Evolutionary conservation across 208 protist species (phyloP).

Genomic region (Leishmania tarentolae): DNA sequence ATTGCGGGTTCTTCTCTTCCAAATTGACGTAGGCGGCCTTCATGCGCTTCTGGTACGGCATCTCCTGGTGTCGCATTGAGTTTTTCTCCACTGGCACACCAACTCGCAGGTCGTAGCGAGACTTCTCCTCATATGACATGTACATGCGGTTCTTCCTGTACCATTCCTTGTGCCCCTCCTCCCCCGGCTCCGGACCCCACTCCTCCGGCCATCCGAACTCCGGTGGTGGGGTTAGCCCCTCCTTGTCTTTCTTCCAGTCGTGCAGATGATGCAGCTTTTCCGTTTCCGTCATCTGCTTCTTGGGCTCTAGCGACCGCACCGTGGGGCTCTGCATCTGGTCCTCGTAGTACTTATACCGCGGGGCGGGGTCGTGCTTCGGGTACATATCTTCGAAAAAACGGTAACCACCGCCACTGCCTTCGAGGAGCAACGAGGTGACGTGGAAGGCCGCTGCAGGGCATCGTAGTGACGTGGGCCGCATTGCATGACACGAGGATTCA

Average conservation of each 20-base stretch:
- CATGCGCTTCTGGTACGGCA: conserved; percentile 86
- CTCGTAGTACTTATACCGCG: conserved; percentile 76
- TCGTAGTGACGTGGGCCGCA: neutral
- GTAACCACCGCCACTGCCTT: conserved; percentile 47
- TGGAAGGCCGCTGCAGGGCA: conserved; percentile 5
- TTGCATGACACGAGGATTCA: neutral
- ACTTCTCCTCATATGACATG: conserved; percentile 91
- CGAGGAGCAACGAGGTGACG: conserved; percentile 8
- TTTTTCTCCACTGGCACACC: conserved; percentile 89
- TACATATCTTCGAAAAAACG: conserved; percentile 91
- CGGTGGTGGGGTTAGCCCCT: conserved; percentile 66
- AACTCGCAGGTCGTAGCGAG: conserved; percentile 72
- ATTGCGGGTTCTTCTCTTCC: conserved; percentile 73
- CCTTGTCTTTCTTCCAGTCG: conserved; percentile 72
- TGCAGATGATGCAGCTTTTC: conserved; percentile 86
- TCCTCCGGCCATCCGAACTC: conserved; percentile 90
- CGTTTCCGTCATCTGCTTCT: conserved; percentile 72
- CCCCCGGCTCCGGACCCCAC: conserved; percentile 87
- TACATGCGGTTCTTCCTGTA: conserved; percentile 92
- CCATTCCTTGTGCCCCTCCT: conserved; percentile 84
- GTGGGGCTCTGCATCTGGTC: conserved; percentile 66
- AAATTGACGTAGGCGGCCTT: conserved; percentile 86
- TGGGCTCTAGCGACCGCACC: conserved; percentile 55
- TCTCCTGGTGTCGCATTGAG: conserved; percentile 84
- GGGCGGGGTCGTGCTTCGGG: conserved; percentile 76